Evolutionary conservation across 192 early-diverging fungal species (phyloP), one percentile per base, ranked within the genome.

Genomic region (Backusella luteola): DNA sequence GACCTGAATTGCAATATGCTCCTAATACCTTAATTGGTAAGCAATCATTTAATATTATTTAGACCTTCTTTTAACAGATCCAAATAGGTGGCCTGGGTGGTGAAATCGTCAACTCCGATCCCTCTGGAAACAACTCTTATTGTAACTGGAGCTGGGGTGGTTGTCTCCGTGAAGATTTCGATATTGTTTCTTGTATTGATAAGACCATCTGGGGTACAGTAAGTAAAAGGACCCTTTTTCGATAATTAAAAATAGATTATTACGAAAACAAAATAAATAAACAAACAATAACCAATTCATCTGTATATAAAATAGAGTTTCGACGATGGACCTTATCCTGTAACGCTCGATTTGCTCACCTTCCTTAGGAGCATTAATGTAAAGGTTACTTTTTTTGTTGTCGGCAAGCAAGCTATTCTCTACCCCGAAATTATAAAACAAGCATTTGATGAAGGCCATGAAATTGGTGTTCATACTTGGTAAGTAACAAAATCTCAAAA

Each of bases 91-190:
- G 38, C 1, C 9, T 71, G 41, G 75, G 29, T 41, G 29, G 56
- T 77, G 76, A 72, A 29, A 76, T 76, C 9, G 32, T 74, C 14
- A 71, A 79, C 41, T 73, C 75, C 19, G 21, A 67, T 38, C 52
- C 73, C 15, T 38, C 46, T 32, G 74, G 52, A 0, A n/a, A 69
- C 12, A 74, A 79, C 38, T 36, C 82, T 71, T 84, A 84, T 46
- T 87, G 87, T 76, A 81, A 82, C 77, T 89, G 87, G 87, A 87
- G 86, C 38, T 89, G 83, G 52, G 80, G 82, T 23, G 81, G 85
- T 74, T 84, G 83, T 56, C 63, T 76, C 34, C 79, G 79, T 11
- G 49, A 78, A n/a, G 77, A 67, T 34, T 63, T 63, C 11, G 80
- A 81, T 67, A 79, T 87, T 42, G 73, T 77, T 44, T 21, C 42